A percentile compares a stretch with the other conserved stretches of the same genome.
Conservation (phyloP, 371 early-diverging fungal species). For the Mucor racemosus region DNA sequence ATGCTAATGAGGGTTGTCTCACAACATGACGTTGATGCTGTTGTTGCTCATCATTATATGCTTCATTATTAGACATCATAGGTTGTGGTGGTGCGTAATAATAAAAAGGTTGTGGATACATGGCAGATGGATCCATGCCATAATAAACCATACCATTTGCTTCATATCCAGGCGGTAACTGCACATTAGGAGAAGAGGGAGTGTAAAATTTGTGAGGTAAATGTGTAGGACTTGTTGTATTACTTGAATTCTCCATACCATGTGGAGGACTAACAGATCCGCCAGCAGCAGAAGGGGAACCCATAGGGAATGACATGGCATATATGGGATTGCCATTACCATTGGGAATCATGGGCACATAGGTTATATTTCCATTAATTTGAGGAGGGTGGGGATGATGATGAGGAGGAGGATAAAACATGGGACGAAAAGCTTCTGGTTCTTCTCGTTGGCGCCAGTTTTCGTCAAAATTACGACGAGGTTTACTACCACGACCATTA, state of each 20-base stretch:
- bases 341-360: conserved; percentile 30
- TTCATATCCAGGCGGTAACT: conserved; percentile 33
- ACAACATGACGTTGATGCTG: neutral
- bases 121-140: conserved; percentile 32
- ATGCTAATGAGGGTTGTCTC: neutral
- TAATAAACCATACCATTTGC: conserved; percentile 52
- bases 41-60: neutral
- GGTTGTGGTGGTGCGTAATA: conserved; percentile 19
- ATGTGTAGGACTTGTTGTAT: conserved; percentile 6
- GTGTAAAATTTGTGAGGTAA: conserved; percentile 10
- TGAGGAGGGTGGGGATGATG: neutral
- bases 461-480: conserved; percentile 17
- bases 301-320: conserved; percentile 30
- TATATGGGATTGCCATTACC: conserved; percentile 29
- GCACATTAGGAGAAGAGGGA: conserved; percentile 13
- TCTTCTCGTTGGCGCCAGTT: conserved; percentile 25
- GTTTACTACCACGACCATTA: neutral
- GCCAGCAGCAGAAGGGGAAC: neutral
- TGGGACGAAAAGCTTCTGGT: neutral
- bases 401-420: conserved; percentile 22
- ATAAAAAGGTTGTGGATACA: conserved; percentile 38
- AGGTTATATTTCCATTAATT: conserved; percentile 16
- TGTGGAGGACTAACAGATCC: neutral
- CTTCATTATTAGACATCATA: neutral
- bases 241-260: neutral